A percentile compares a stretch with the other conserved stretches of the same genome.
Evolutionary conservation across 1,139 yeast species (phyloP).

Genomic region (Scheffersomyces insectosa): DNA sequence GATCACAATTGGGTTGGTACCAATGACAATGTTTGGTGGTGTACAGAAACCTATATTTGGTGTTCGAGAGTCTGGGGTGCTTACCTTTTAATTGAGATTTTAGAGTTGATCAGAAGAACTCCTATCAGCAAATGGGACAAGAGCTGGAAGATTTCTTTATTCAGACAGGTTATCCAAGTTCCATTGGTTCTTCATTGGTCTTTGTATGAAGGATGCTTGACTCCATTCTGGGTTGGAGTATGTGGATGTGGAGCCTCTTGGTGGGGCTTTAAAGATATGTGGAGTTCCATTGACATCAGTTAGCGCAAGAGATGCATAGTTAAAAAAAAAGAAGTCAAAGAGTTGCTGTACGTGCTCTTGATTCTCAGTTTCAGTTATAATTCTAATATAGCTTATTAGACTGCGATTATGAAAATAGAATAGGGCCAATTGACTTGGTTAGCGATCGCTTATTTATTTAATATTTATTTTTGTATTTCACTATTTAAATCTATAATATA

Average conservation of each 20-base stretch:
- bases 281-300: slow-evolving; percentile 38
- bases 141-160: slow-evolving; percentile 37
- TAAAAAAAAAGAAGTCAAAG: too few relatives aligned
- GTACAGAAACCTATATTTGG: slow-evolving; percentile 47
- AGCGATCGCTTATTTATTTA: too few relatives aligned
- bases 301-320: neutral
- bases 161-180: slow-evolving; percentile 46
- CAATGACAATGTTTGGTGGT: slow-evolving; percentile 43
- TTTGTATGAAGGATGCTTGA: slow-evolving; percentile 52
- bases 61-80: slow-evolving; percentile 61
- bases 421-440: too few relatives aligned
- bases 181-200: slow-evolving; percentile 65
- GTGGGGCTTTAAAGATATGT: slow-evolving; percentile 43
- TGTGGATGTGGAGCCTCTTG: slow-evolving; percentile 51
- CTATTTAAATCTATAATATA: too few relatives aligned
- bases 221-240: slow-evolving; percentile 53
- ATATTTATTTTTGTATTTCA: too few relatives aligned
- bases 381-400: too few relatives aligned
- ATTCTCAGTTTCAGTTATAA: too few relatives aligned
- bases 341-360: too few relatives aligned
- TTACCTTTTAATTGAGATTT: slow-evolving; percentile 48
- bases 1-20: slow-evolving; percentile 58
- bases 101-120: slow-evolving; percentile 44
- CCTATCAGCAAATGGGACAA: slow-evolving; percentile 39
- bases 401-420: too few relatives aligned